These are phyloP conservation scores for Epicoccum sorghinum DNA, from an alignment of 2,329 filamentous ascomycete genomes.

Conservation along the genomic window DNA sequence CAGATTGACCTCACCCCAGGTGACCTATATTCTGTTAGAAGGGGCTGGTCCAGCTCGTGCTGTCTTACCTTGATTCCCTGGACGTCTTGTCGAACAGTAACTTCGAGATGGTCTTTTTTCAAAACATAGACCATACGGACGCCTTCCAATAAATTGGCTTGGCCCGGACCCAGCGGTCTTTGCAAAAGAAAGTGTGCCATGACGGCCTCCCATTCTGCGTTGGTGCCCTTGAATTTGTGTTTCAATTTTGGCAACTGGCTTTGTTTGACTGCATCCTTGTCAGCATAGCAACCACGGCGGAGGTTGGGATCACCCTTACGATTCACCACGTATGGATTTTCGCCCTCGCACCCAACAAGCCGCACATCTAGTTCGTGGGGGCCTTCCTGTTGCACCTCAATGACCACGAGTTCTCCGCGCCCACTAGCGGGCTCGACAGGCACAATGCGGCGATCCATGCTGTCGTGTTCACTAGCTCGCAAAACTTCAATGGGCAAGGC, in stretches of 20 bases:
- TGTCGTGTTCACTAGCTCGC: neutral
- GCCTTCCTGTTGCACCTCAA: conserved; percentile 63
- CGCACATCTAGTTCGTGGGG: conserved; percentile 65
- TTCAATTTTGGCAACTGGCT: conserved; percentile 38
- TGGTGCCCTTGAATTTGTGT: conserved; percentile 44
- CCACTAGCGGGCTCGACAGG: conserved; percentile 63
- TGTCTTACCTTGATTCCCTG: conserved; percentile 69
- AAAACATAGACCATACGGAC: conserved; percentile 67
- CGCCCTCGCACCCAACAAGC: conserved; percentile 71
- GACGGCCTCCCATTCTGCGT: conserved; percentile 70
- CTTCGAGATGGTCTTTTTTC: conserved; percentile 58
- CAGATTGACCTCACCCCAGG: conserved; percentile 70
- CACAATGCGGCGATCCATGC: conserved; percentile 46
- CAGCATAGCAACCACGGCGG: conserved; percentile 26
- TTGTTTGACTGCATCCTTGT: conserved; percentile 41
- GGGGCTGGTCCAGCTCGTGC: neutral
- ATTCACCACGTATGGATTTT: conserved; percentile 63
- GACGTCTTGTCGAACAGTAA: conserved; percentile 67
- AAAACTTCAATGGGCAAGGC: conserved; percentile 8
- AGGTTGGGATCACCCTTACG: conserved; percentile 55
- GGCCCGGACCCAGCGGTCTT: conserved; percentile 47
- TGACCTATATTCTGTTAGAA: conserved; percentile 45
- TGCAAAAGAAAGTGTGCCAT: conserved; percentile 63
- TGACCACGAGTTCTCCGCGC: conserved; percentile 62
- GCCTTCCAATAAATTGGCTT: conserved; percentile 57